Base-by-base conservation (phyloP, 2,329 filamentous ascomycete genomes). In the Onygena corvina region DNA sequence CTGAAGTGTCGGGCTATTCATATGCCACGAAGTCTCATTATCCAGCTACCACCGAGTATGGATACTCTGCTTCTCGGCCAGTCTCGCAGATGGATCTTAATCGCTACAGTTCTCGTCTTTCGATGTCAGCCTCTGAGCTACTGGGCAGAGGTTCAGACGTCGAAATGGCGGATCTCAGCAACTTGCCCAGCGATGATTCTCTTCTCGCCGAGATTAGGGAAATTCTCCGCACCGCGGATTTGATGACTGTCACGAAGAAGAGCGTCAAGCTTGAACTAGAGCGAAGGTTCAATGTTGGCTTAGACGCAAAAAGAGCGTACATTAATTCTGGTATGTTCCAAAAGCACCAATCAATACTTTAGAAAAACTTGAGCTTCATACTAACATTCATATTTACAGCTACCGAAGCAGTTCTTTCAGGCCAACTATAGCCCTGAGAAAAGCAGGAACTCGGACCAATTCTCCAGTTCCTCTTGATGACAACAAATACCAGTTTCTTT, bases 241-340 rank as follows among this genome's bases (percentile, higher is more conserved):
- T 98, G 62, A 98, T 98, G 92, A 89, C 80, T 3, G 86, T 98
- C 36, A 98, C 92, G 57, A 98, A 98, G 80, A 98, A 98, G 79
- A 87, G 85, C 59, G 85, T 98, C 68, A 96, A 96, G 76, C 71
- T 79, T 58, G 92, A 98, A 71, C 71, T 98, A 51, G 92, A 98
- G 75, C 80, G 81, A 61, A 79, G 89, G 54, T 98, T 98, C 62
- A 86, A 85, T 53, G 81, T 94, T 54, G 79, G 81, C 52, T 76
- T 98, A 52, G 89, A 96, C 64, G 74, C 81, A 48, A 93, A 86
- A 76, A 83, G 89, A 67, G 80, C 86, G 51, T 98, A 95, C 68
- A 96, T 98, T 64, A 89, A 88, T 66, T 88, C 82, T 71, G 85
- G 85, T 90, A 81, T 70, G 83, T 77, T 55, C 18, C 23, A 12